Conservation (phyloP, 345 rosid species). For the Noccaea caerulescens region DNA sequence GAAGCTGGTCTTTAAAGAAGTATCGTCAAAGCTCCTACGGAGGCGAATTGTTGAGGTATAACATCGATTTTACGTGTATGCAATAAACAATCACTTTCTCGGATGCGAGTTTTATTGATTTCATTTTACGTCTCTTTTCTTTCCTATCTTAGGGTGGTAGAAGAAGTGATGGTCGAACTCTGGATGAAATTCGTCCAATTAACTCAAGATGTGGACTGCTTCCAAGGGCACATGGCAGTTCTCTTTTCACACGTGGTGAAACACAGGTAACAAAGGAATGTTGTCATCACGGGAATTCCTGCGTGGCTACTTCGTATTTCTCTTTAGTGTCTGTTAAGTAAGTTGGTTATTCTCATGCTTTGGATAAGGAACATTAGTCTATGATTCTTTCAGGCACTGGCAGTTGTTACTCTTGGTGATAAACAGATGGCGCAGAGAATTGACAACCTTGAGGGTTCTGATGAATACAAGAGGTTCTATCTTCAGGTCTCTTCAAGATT, state of each 20-base stretch:
- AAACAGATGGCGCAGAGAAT: slow-evolving; percentile 94
- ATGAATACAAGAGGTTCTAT: slow-evolving; percentile 93
- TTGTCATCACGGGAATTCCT: slow-evolving; percentile 5
- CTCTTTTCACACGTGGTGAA: slow-evolving; percentile 99
- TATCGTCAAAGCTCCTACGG: slow-evolving; percentile 80
- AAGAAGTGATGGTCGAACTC: slow-evolving; percentile 92
- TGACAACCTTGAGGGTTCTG: slow-evolving; percentile 81
- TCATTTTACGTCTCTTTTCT: slow-evolving; percentile 3
- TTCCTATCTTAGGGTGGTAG: slow-evolving; percentile 69
- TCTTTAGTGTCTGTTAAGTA: slow-evolving; percentile 14
- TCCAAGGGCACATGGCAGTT: slow-evolving; percentile 97
- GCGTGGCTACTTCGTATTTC: slow-evolving; percentile 27
- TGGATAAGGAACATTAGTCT: background rate
- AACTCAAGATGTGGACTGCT: slow-evolving; percentile 87
- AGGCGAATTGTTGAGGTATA: slow-evolving; percentile 94
- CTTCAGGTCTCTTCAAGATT: slow-evolving; percentile 76
- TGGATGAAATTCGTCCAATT: slow-evolving; percentile 84
- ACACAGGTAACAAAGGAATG: slow-evolving; percentile 68
- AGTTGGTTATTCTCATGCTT: slow-evolving; percentile 13
- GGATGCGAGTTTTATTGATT: background rate
- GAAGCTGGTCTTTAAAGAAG: slow-evolving; percentile 97
- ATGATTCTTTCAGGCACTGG: slow-evolving; percentile 69
- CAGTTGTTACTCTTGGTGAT: slow-evolving; percentile 97
- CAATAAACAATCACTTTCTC: no score
- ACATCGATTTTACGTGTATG: background rate